Evolutionary conservation across 495 filamentous ascomycete species (phyloP).

Genomic region (Podospora conica): DNA sequence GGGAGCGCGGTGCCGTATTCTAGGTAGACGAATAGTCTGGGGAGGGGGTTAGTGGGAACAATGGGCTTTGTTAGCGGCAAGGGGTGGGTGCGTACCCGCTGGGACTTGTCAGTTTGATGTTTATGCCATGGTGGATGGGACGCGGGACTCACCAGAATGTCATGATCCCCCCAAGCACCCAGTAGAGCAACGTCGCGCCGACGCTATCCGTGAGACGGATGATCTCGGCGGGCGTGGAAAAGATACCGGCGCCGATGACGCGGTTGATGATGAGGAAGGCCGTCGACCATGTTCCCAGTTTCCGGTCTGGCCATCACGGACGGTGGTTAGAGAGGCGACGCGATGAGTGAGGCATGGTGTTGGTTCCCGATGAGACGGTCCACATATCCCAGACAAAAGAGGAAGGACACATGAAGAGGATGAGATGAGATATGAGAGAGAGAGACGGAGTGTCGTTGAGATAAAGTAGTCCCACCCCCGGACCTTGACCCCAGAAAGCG

Average conservation of each 20-base stretch:
- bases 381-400: not conserved
- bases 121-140: not conserved
- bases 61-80: not conserved
- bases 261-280: conserved; percentile 24
- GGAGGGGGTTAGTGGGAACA: not conserved
- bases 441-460: not conserved
- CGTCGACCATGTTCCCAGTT: conserved; percentile 21
- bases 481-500: no score
- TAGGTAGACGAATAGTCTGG: conserved; percentile 31
- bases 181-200: conserved; percentile 15
- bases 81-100: conserved; percentile 13
- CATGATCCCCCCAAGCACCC: conserved; percentile 20
- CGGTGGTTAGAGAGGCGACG: not conserved
- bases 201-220: conserved; percentile 16
- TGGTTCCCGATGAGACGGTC: not conserved
- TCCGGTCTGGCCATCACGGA: conserved; percentile 5
- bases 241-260: conserved; percentile 19
- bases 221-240: conserved; percentile 14
- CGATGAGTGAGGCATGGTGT: not conserved
- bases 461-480: not conserved
- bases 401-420: not conserved
- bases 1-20: conserved; percentile 33
- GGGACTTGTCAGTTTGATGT: conserved; percentile 1
- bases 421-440: not conserved
- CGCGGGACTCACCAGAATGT: conserved; percentile 14